Percentiles rank a stretch among this genome's conserved stretches.
Evolutionary conservation across 1,284 basidiomycete species (phyloP).

Genomic region (Ustilago xerochloae): DNA sequence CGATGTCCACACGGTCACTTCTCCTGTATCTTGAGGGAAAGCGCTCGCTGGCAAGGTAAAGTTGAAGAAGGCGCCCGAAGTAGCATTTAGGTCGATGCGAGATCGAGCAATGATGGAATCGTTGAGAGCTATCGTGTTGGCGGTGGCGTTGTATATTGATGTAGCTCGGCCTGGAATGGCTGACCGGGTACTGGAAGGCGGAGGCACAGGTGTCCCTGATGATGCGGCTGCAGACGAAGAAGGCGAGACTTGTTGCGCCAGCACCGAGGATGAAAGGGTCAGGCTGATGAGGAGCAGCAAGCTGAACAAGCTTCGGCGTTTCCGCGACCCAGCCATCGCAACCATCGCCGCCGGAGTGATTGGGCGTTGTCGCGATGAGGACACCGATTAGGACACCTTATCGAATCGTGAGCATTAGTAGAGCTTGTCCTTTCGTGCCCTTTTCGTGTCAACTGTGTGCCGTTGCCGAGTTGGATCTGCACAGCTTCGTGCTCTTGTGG

Average conservation of each 20-base stretch:
- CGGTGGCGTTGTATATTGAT: conserved; percentile 28
- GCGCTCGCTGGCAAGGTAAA: conserved; percentile 39
- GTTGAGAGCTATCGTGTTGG: conserved; percentile 38
- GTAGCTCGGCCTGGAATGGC: conserved; percentile 40
- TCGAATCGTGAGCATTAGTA: no score
- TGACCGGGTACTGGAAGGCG: conserved; percentile 24
- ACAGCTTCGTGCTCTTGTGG: no score
- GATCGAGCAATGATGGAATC: conserved; percentile 54
- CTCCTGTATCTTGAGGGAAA: conserved; percentile 13
- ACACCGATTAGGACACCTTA: background rate
- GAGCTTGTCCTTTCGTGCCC: no score
- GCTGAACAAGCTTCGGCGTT: background rate
- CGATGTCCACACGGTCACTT: conserved; percentile 49
- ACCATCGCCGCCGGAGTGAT: conserved; percentile 2
- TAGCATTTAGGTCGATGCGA: conserved; percentile 28
- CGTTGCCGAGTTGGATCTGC: no score
- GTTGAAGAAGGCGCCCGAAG: conserved; percentile 49
- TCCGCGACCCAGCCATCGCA: background rate
- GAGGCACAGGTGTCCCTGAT: background rate
- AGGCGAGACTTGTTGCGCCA: conserved; percentile 23
- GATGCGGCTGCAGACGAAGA: conserved; percentile 8
- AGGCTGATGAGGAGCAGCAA: background rate
- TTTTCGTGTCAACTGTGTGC: no score
- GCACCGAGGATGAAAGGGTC: background rate
- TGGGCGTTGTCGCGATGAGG: no score